Conservation (phyloP, 495 filamentous ascomycete genomes). For the Parathielavia hyrcaniae region DNA sequence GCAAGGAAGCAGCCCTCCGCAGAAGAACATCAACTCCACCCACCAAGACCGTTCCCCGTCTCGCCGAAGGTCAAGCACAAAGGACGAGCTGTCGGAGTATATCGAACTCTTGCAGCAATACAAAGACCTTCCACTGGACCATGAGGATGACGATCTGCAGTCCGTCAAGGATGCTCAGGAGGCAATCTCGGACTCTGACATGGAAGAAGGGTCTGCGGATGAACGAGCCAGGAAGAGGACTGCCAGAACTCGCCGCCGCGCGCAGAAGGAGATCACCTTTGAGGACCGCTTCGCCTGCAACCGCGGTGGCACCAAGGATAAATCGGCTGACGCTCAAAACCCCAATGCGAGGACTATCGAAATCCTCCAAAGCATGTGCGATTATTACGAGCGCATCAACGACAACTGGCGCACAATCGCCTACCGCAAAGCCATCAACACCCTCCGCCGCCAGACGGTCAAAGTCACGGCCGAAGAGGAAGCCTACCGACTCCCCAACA, state of each 20-base stretch:
- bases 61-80: conserved; percentile 1
- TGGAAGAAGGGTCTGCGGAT: conserved; percentile 21
- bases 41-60: background rate
- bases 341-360: conserved; percentile 74
- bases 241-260: background rate
- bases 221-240: conserved; percentile 25
- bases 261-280: conserved; percentile 23
- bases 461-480: conserved; percentile 63
- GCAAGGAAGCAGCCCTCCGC: too few relatives aligned
- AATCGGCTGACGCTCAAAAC: conserved; percentile 17
- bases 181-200: conserved; percentile 14
- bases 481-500: conserved; percentile 60
- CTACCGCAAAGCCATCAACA: conserved; percentile 74
- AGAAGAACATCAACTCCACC: background rate
- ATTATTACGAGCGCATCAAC: conserved; percentile 66
- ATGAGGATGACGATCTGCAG: conserved; percentile 31
- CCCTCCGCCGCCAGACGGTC: conserved; percentile 58
- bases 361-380: conserved; percentile 72
- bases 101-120: conserved; percentile 33
- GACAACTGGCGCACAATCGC: conserved; percentile 77
- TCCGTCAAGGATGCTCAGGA: conserved; percentile 19
- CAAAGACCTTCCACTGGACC: conserved; percentile 37
- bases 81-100: conserved; percentile 33
- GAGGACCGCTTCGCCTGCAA: conserved; percentile 43
- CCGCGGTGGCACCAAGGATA: conserved; percentile 36